Evolutionary conservation across 345 rosid genomes (phyloP).

Genomic region (Gossypium herbaceum): DNA sequence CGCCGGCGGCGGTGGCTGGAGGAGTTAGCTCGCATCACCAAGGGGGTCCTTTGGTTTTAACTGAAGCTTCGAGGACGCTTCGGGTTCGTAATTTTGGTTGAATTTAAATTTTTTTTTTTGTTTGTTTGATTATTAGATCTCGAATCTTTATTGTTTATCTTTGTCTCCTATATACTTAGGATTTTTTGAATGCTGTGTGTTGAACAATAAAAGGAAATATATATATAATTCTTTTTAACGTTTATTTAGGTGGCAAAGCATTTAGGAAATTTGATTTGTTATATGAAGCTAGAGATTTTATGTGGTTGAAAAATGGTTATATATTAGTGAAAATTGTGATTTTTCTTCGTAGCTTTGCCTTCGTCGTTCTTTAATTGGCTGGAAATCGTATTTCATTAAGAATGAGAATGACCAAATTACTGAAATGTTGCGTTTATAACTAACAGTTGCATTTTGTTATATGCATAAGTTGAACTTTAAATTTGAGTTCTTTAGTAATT

Average conservation of each 20-base stretch:
- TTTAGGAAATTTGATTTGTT: not conserved
- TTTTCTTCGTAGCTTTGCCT: not conserved
- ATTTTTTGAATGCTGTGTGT: not conserved
- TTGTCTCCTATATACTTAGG: slow-evolving; percentile 1
- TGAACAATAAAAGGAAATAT: too few relatives aligned
- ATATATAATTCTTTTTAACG: not conserved
- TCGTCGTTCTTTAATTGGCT: too few relatives aligned
- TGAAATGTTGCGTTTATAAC: not conserved
- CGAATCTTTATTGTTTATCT: slow-evolving; percentile 3
- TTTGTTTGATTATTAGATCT: slow-evolving; percentile 31
- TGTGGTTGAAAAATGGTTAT: not conserved
- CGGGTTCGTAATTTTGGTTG: slow-evolving; percentile 49
- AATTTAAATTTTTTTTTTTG: not conserved
- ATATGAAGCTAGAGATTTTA: not conserved
- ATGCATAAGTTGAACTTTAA: not conserved
- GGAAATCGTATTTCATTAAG: not conserved
- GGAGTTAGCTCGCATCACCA: slow-evolving; percentile 49
- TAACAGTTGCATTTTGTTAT: not conserved
- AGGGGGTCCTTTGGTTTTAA: slow-evolving; percentile 45
- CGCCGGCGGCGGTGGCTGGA: not conserved
- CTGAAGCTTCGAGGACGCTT: slow-evolving; percentile 90
- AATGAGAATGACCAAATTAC: not conserved
- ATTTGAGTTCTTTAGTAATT: not conserved
- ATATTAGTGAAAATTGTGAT: not conserved
- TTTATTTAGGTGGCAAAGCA: not conserved